Percentiles rank a stretch among this genome's conserved stretches.
Evolutionary conservation across 352 stramenopile genomes (phyloP).

Genomic region (Globisporangium abappressorium): DNA sequence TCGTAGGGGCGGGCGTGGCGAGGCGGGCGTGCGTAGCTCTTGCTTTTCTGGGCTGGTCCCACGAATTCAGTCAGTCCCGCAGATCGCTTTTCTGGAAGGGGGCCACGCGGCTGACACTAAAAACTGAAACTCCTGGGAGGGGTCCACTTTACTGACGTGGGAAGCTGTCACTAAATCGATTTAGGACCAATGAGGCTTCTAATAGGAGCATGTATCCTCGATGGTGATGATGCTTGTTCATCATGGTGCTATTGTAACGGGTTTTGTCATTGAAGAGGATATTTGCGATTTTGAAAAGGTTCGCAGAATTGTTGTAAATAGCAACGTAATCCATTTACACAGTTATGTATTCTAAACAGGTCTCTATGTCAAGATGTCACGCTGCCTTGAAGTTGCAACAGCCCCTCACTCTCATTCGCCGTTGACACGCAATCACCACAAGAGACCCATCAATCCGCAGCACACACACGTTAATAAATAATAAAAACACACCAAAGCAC

Average conservation of each 20-base stretch:
- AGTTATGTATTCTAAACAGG: not conserved
- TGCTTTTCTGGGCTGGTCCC: not conserved
- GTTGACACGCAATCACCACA: not conserved
- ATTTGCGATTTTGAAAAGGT: not conserved
- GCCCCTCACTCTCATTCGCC: not conserved
- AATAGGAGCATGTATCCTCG: not conserved
- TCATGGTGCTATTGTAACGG: not conserved
- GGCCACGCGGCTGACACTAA: not conserved
- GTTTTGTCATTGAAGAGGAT: not conserved
- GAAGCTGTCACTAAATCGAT: not conserved
- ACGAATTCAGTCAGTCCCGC: not conserved
- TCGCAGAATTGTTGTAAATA: not conserved
- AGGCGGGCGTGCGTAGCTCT: not conserved
- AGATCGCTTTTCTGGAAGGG: not conserved
- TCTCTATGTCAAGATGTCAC: not conserved
- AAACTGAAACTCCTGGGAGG: not conserved
- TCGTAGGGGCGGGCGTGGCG: constrained; percentile 9
- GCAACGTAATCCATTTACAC: not conserved
- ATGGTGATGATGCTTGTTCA: not conserved
- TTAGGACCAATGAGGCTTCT: not conserved
- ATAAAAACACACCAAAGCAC: not conserved
- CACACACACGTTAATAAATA: not conserved
- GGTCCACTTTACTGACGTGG: not conserved
- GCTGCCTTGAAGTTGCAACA: not conserved
- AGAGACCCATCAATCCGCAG: not conserved